Evolutionary conservation across 2,329 filamentous ascomycete genomes (phyloP), one percentile per base, ranked within the genome.

Genomic region (Diaporthe amygdali): DNA sequence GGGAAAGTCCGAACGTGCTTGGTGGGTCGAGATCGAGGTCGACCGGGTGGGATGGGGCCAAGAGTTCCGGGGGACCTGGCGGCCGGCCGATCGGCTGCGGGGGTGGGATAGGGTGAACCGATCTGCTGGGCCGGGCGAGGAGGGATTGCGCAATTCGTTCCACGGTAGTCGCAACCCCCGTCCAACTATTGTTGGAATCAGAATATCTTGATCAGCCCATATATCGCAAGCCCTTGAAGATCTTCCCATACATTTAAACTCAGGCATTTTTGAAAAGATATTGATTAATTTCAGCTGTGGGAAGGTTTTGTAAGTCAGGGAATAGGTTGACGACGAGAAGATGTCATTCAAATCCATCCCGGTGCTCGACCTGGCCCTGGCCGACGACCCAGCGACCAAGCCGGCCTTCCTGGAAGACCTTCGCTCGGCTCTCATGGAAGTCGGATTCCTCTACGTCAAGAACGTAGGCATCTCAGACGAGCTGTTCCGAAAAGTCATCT

Each of bases 381-480:
- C 94, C 47, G 84, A 86, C 74, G 82, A 90, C 75, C 86, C 89
- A 22, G 83, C 84, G 6, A 91, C 92, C 0, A 97, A 96, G 81
- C 88, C 92, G 2, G 83, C 83, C 39, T 96, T 97, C 76, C 87
- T 97, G 0, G 81, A 84, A 0, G 86, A 93, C 68, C 86, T 97
- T 39, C 92, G 93, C 20, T 85, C 93, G 80, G 93, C 94, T 0
- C 83, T 97, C 39, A 89, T 97, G 76, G 92, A 96, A 79, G 93
- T 97, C n/a, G 94, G 94, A 2, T 97, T 97, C 77, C 81, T 97
- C 27, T 97, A 97, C 78, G 88, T 97, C 73, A 92, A 91, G 78
- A 95, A 97, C 77, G 91, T 93, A 2, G 93, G 92, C 27, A 90
- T 96, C 64, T 85, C 92, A 6, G 87, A 91, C 20, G 84, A 88